Evolutionary conservation across 1,284 basidiomycete genomes (phyloP).

Genomic region (Rhizopogon hawkerae): DNA sequence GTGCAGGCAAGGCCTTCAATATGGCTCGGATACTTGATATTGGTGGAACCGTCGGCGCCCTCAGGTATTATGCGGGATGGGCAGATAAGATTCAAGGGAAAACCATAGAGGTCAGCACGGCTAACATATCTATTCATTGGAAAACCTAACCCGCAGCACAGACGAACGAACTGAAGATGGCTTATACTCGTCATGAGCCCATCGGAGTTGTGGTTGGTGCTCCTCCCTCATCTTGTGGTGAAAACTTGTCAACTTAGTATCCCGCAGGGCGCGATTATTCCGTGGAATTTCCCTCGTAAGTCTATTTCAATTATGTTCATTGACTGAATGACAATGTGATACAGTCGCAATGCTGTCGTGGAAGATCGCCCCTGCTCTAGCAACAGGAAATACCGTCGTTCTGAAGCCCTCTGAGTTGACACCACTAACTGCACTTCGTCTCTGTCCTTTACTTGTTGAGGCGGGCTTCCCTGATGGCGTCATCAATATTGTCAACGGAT

Average conservation of each 20-base stretch:
- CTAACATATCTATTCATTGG: not conserved
- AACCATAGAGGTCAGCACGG: constrained; percentile 38
- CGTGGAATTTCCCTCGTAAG: constrained; percentile 88
- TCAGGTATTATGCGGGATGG: constrained; percentile 71
- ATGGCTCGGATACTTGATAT: constrained; percentile 48
- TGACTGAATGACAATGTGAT: not conserved
- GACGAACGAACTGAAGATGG: constrained; percentile 71
- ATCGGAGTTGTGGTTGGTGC: constrained; percentile 82
- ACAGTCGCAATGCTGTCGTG: constrained; percentile 50
- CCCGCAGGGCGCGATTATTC: constrained; percentile 46
- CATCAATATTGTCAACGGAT: constrained; percentile 83
- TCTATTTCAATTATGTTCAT: constrained; percentile 9
- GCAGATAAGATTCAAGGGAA: constrained; percentile 64
- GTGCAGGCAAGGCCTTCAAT: constrained; percentile 42
- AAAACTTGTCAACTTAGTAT: constrained; percentile 2
- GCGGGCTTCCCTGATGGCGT: constrained; percentile 89
- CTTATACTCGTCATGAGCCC: constrained; percentile 86
- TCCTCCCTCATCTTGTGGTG: constrained; percentile 5
- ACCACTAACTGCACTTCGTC: constrained; percentile 78
- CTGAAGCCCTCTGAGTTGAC: constrained; percentile 93
- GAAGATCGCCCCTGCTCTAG: constrained; percentile 87
- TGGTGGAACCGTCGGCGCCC: constrained; percentile 33
- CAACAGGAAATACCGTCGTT: constrained; percentile 79
- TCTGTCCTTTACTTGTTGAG: constrained; percentile 71
- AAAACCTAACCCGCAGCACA: constrained; percentile 19